Percentiles rank a stretch among this genome's conserved stretches.
phyloP scores from a whole-genome alignment of 2,329 filamentous ascomycete species.

The Pseudogymnoascus sp. region DNA sequence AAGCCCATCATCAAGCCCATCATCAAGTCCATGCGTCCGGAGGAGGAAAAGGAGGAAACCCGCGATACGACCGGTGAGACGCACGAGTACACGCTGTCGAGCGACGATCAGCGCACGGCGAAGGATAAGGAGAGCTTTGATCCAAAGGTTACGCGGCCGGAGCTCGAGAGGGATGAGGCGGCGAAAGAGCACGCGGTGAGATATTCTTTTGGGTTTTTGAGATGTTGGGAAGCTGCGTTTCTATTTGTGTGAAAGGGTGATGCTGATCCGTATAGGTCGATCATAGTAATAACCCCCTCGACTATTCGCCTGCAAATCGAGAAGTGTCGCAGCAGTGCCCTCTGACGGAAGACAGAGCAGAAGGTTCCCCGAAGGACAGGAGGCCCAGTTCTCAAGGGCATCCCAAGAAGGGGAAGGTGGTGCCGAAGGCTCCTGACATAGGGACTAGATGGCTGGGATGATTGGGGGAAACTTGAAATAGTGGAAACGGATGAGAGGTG shows the following conservation, averaged over 20 bases:
- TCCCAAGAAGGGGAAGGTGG: conserved; percentile 6
- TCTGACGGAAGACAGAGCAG: background rate
- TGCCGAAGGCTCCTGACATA: background rate
- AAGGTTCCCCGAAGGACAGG: background rate
- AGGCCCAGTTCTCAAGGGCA: background rate
- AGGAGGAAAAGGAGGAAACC: background rate
- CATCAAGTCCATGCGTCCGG: background rate
- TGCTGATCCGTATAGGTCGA: background rate
- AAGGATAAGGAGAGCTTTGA: background rate
- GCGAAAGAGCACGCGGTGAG: background rate
- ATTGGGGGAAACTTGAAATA: background rate
- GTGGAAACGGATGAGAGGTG: background rate
- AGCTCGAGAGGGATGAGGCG: background rate
- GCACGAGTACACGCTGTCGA: conserved; percentile 1
- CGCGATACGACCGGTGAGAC: background rate
- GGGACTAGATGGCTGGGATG: background rate
- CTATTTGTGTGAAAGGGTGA: background rate
- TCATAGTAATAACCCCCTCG: background rate
- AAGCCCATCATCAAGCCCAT: background rate
- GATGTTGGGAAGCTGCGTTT: background rate
- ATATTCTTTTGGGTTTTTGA: too few species aligned
- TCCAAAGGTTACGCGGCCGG: background rate
- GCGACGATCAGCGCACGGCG: background rate
- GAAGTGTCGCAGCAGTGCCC: background rate
- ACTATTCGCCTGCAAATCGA: conserved; percentile 3